Evolutionary conservation across 202 grass and related monocot species (phyloP).

Genomic region (Setaria italica): DNA sequence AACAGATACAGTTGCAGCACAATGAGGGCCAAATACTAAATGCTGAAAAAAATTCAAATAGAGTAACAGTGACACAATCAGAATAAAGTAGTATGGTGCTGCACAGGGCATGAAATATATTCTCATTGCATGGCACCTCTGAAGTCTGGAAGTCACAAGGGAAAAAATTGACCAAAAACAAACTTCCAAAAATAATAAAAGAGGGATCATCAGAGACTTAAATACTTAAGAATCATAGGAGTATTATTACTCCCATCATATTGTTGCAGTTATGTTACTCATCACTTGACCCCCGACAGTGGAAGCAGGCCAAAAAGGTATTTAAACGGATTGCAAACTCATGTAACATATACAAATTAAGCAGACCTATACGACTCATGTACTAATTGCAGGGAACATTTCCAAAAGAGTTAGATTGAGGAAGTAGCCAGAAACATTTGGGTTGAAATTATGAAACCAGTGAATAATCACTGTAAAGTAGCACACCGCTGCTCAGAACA

Average conservation of each 20-base stretch:
- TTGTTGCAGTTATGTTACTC: slow-evolving; percentile 53
- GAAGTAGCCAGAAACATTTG: neutral
- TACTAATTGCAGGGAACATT: no score
- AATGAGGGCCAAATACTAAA: neutral
- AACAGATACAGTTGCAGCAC: neutral
- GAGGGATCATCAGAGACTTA: slow-evolving; percentile 40
- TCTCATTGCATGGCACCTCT: no score
- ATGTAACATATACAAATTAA: neutral
- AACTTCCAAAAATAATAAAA: neutral
- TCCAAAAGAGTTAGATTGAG: neutral
- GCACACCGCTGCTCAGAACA: neutral
- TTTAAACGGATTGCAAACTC: neutral
- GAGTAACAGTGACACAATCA: neutral
- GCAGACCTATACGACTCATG: neutral
- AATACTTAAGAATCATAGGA: slow-evolving; percentile 39
- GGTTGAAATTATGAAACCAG: neutral
- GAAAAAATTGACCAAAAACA: neutral
- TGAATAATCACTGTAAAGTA: neutral
- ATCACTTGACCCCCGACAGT: slow-evolving; percentile 2
- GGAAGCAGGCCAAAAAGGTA: neutral
- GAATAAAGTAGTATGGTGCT: neutral
- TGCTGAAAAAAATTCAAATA: neutral
- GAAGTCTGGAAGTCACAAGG: no score
- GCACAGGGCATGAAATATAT: neutral
- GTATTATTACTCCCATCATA: slow-evolving; percentile 33